phyloP scores from a whole-genome alignment of 768 basidiomycete species.

The Crassisporium funariophilum region DNA sequence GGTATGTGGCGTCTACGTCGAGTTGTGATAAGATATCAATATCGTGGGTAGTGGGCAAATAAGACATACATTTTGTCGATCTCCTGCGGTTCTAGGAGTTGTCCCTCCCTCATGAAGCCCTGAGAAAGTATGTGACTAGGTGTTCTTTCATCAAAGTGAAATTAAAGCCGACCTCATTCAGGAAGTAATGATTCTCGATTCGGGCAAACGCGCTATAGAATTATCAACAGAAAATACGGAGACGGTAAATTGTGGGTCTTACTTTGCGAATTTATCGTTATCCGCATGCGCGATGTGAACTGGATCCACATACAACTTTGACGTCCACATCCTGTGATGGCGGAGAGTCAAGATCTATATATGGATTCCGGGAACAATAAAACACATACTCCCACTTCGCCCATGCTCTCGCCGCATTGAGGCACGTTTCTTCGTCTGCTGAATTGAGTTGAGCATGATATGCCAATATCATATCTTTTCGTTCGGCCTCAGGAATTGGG shows the following conservation, averaged over 20 bases:
- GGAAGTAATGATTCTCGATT: constrained; percentile 91
- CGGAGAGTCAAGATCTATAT: background rate
- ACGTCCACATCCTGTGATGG: constrained; percentile 74
- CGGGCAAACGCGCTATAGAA: constrained; percentile 73
- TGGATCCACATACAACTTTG: constrained; percentile 70
- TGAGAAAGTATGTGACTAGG: constrained; percentile 25
- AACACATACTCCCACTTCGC: constrained; percentile 83
- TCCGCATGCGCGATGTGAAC: constrained; percentile 68
- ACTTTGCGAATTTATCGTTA: constrained; percentile 78
- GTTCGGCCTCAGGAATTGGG: constrained; percentile 78
- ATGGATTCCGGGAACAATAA: background rate
- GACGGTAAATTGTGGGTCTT: constrained; percentile 20
- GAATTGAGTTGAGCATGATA: constrained; percentile 83
- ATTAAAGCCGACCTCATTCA: constrained; percentile 60
- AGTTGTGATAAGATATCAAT: background rate
- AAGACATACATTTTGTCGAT: constrained; percentile 82
- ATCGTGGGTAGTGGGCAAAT: background rate
- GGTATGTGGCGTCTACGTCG: constrained; percentile 80
- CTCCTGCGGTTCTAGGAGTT: constrained; percentile 78
- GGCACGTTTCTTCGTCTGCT: constrained; percentile 61
- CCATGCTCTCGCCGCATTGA: constrained; percentile 83
- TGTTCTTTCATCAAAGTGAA: background rate
- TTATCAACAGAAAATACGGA: background rate
- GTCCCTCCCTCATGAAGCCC: constrained; percentile 89
- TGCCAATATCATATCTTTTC: constrained; percentile 78